phyloP scores from a whole-genome alignment of 2,329 filamentous ascomycete species.

The Penicillium sumatraense region DNA sequence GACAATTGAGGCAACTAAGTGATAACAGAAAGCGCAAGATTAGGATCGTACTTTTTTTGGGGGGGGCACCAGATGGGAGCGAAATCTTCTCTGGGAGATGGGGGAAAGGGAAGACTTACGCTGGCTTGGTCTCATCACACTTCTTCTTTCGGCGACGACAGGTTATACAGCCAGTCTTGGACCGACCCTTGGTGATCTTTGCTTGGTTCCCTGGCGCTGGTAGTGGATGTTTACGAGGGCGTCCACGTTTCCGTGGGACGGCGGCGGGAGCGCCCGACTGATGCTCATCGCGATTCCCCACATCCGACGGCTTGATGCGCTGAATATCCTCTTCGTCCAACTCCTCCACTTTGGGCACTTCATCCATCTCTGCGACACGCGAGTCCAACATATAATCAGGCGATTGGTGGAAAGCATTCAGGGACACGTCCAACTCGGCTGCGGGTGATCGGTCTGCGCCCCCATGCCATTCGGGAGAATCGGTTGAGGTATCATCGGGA shows the following conservation, averaged over 20 bases:
- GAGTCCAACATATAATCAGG: constrained; percentile 27
- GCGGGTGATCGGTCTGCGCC: constrained; percentile 26
- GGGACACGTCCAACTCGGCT: constrained; percentile 25
- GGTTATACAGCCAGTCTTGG: constrained; percentile 63
- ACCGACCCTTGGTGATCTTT: constrained; percentile 76
- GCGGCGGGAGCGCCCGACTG: constrained; percentile 37
- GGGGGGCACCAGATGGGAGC: neutral
- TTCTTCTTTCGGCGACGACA: constrained; percentile 66
- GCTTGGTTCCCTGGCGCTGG: constrained; percentile 61
- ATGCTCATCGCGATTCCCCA: constrained; percentile 29
- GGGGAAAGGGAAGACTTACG: constrained; percentile 33
- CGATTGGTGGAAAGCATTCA: constrained; percentile 28
- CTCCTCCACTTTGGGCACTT: constrained; percentile 60
- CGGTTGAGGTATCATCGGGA: constrained; percentile 40
- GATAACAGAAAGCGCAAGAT: neutral
- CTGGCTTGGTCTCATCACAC: constrained; percentile 53
- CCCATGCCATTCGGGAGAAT: constrained; percentile 35
- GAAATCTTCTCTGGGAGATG: neutral
- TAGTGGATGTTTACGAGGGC: constrained; percentile 80
- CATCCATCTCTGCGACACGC: constrained; percentile 30
- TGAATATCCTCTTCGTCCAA: constrained; percentile 48
- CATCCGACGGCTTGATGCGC: constrained; percentile 35
- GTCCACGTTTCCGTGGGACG: constrained; percentile 68
- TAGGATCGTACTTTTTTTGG: too few relatives aligned
- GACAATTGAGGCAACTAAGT: constrained; percentile 69